Percentiles rank a stretch among this genome's conserved stretches.
These are phyloP conservation scores for Colletotrichum eleusines DNA, from an alignment of 2,329 filamentous ascomycete species.

Conservation along the genomic window DNA sequence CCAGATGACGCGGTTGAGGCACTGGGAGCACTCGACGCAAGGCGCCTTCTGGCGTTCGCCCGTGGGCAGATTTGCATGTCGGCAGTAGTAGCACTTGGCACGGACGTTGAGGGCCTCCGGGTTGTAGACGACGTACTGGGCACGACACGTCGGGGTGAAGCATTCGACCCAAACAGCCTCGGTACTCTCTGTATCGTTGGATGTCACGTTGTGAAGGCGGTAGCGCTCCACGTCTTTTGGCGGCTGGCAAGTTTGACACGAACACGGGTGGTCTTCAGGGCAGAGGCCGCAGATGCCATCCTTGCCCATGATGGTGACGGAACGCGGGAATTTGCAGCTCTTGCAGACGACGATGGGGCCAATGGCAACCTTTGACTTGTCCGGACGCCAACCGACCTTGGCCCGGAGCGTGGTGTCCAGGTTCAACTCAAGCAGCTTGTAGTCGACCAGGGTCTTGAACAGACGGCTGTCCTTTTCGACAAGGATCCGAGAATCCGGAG, in stretches of 20 bases:
- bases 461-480: constrained; percentile 53
- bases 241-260: constrained; percentile 43
- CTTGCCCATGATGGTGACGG: constrained; percentile 61
- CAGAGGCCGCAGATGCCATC: constrained; percentile 58
- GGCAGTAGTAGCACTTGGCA: constrained; percentile 64
- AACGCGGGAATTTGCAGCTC: constrained; percentile 58
- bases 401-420: constrained; percentile 58
- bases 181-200: constrained; percentile 49
- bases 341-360: constrained; percentile 58
- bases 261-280: constrained; percentile 41
- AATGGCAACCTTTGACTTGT: constrained; percentile 57
- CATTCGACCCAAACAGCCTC: constrained; percentile 62
- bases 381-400: constrained; percentile 58
- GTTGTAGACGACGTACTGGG: constrained; percentile 64
- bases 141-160: constrained; percentile 55
- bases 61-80: constrained; percentile 43
- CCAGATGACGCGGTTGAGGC: constrained; percentile 61
- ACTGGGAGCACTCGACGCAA: constrained; percentile 58
- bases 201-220: constrained; percentile 48
- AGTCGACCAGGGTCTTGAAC: constrained; percentile 59
- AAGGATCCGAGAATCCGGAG: constrained; percentile 47
- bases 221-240: constrained; percentile 45
- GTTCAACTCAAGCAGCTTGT: constrained; percentile 61
- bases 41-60: constrained; percentile 47
- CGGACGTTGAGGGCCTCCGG: constrained; percentile 55